Conservation (phyloP, 805 yeast species). For the Starmerella gropengiesseri region DNA sequence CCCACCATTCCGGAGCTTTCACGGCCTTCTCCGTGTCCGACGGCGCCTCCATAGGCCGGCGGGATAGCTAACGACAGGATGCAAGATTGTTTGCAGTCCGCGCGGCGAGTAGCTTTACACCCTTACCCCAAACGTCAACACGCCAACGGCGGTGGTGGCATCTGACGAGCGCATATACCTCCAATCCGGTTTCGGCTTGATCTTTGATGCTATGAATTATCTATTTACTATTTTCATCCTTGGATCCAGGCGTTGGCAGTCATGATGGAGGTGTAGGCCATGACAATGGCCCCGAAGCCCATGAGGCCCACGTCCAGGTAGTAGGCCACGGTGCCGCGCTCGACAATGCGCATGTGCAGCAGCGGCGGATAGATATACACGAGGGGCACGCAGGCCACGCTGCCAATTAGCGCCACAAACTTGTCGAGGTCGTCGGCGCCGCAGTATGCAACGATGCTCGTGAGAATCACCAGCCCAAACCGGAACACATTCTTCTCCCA, state of each 20-base stretch:
- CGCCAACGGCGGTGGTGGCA: too few relatives aligned
- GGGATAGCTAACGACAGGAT: too few relatives aligned
- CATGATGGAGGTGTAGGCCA: conserved; percentile 50
- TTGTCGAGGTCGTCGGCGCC: conserved; percentile 86
- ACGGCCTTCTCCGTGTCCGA: not conserved
- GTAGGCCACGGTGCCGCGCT: conserved; percentile 23
- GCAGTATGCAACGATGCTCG: conserved; percentile 65
- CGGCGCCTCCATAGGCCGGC: not conserved
- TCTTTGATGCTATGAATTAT: not conserved
- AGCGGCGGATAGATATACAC: conserved; percentile 91
- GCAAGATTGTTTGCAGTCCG: not conserved
- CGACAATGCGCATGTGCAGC: conserved; percentile 47
- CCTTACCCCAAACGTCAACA: too few relatives aligned
- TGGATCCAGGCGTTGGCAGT: conserved; percentile 42
- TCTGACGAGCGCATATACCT: too few relatives aligned
- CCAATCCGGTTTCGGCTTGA: too few relatives aligned
- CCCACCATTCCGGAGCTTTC: not conserved
- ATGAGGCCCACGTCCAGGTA: conserved; percentile 32
- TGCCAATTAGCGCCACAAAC: conserved; percentile 87
- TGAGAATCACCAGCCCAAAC: conserved; percentile 45
- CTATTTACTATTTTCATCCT: not conserved
- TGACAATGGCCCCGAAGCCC: conserved; percentile 40
- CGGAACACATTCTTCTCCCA: conserved; percentile 81
- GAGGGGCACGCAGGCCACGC: conserved; percentile 90
- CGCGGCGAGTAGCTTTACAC: not conserved